Evolutionary conservation across 495 filamentous ascomycete genomes (phyloP), one percentile per base, ranked within the genome.

Genomic region (Penicillium atrosanguineum): DNA sequence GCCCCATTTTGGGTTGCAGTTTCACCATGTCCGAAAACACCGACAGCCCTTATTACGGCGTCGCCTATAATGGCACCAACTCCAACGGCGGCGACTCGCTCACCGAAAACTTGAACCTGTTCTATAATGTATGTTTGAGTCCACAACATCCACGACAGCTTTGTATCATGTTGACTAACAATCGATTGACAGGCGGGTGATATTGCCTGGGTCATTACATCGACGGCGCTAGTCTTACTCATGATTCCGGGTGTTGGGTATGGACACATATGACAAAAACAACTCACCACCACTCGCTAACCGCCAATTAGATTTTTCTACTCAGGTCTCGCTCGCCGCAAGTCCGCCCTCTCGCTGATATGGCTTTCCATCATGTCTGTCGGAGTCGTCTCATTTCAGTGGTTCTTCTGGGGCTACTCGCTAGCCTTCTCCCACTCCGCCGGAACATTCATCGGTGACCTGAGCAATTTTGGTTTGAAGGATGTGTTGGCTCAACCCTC

Each of bases 361-460:
- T 97, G 91, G 91, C 84, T 97, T 18, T 91, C 91, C n/a, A 78
- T 97, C 68, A 96, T 97, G 87, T 86, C 91, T n/a, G 85, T 87
- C 19, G 91, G 88, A 15, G 86, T 98, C 44, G 85, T 90, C 9
- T 87, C 85, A 21, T 96, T 98, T 75, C 93, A 97, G 71, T 98
- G 94, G 93, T 98, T 97, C 79, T 96, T 98, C 80, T 97, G 93
- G 94, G 94, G 94, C 37, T 97, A 93, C 69, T 96, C 91, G 4
- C 77, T 98, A 31, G 83, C 92, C 41, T 98, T 97, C 77, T 95
- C 90, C 23, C 90, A 95, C 69, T 77, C 82, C 11, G 90, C 88
- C 14, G 88, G 89, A 48, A 81, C 73, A 44, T 98, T 79, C 72
- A 91, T 98, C 58, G 94, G 94, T 23, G 79, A 93, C 60, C 76